phyloP scores from a whole-genome alignment of 2,329 filamentous ascomycete species.

The Aspergillus costaricaensis region DNA sequence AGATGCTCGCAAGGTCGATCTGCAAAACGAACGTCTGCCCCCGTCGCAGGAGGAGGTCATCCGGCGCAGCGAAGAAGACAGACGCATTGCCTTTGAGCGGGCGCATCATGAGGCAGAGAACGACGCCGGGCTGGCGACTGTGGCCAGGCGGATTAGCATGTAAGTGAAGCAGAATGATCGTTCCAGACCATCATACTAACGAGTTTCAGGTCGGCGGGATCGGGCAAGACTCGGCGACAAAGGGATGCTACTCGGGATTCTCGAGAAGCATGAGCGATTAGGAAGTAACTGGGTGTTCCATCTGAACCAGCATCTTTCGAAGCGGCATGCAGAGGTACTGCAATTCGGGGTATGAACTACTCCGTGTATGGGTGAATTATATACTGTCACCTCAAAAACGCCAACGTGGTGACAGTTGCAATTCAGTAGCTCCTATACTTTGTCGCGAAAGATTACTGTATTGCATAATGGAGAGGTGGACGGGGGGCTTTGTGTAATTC shows the following conservation, averaged over 20 bases:
- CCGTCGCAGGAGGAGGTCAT: constrained; percentile 90
- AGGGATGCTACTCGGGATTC: constrained; percentile 32
- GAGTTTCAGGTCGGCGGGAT: constrained; percentile 41
- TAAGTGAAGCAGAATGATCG: constrained; percentile 56
- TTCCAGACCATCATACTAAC: background rate
- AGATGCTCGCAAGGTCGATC: constrained; percentile 92
- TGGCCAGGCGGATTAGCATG: constrained; percentile 94
- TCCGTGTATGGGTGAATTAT: constrained; percentile 3
- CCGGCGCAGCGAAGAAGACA: constrained; percentile 77
- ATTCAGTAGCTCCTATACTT: background rate
- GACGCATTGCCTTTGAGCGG: constrained; percentile 79
- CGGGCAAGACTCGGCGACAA: constrained; percentile 38
- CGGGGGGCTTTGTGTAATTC: constrained; percentile 23
- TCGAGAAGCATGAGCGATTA: constrained; percentile 23
- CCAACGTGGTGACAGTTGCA: too few species aligned
- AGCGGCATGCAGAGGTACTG: constrained; percentile 6
- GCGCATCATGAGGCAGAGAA: constrained; percentile 89
- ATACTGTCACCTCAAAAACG: background rate
- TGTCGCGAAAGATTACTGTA: constrained; percentile 15
- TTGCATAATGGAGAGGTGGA: constrained; percentile 22
- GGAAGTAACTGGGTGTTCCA: constrained; percentile 5
- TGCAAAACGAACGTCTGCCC: constrained; percentile 93
- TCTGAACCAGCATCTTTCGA: constrained; percentile 8
- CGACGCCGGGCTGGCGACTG: constrained; percentile 79
- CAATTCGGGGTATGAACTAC: background rate